Evolutionary conservation across 148 eudicot genomes (phyloP).

Genomic region (Persicaria tinctoria): DNA sequence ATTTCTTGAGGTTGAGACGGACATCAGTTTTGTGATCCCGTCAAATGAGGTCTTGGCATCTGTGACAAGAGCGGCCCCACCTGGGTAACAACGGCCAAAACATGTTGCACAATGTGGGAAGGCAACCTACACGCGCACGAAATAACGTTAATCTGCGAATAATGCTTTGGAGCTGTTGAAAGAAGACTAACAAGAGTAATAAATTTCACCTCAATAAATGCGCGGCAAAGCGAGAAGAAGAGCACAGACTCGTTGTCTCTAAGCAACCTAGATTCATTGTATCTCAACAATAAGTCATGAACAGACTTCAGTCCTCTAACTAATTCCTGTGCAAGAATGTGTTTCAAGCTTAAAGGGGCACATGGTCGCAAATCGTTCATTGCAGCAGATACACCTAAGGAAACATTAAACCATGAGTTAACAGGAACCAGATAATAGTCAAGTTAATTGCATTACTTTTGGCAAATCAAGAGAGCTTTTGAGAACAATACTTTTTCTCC

Average conservation of each 20-base stretch:
- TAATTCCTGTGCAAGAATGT: constrained; percentile 85
- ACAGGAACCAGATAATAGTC: neutral
- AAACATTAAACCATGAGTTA: constrained; percentile 5
- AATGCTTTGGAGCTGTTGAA: neutral
- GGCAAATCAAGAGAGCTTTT: neutral
- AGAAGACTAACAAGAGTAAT: neutral
- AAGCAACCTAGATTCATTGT: constrained; percentile 76
- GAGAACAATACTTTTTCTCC: constrained; percentile 9
- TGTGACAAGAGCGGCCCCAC: constrained; percentile 56
- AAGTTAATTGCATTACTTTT: neutral
- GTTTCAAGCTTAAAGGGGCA: constrained; percentile 88
- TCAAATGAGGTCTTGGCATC: constrained; percentile 70
- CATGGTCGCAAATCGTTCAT: constrained; percentile 97
- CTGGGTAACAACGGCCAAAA: constrained; percentile 93
- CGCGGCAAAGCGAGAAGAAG: constrained; percentile 88
- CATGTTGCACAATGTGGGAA: constrained; percentile 80
- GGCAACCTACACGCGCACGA: constrained; percentile 48
- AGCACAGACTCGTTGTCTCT: constrained; percentile 76
- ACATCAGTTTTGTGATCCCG: constrained; percentile 57
- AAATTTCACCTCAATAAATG: constrained; percentile 72
- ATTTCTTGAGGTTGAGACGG: constrained; percentile 55
- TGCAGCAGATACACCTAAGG: constrained; percentile 83
- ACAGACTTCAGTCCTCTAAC: constrained; percentile 76
- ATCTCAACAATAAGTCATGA: constrained; percentile 76
- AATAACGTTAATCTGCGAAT: neutral